Base-by-base conservation (phyloP, 2,329 filamentous ascomycete species). In the Scleromitrula shiraiana region DNA sequence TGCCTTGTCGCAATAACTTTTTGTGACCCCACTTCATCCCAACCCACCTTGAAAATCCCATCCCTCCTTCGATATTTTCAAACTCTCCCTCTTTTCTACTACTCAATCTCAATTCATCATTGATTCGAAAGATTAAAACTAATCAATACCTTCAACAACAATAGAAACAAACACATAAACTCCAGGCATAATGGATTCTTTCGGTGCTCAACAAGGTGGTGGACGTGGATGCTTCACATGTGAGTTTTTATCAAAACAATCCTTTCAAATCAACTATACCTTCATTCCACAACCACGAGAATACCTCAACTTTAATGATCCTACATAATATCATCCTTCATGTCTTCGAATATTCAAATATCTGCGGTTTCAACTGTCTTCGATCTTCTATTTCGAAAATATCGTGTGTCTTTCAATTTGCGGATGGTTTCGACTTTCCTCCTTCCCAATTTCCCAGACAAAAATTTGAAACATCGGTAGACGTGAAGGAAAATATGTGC, bases 201-300 rank as follows among this genome's bases (percentile, higher is more conserved):
- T 61, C 55, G 35, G 35, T 23, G 35, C 43, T 46, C 43, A 41
- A 41, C 43, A 41, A 42, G 58, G 57, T 50, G 55, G 50, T 54
- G 64, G 60, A 50, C 69, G 70, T 56, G 67, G 67, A 54, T 74
- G 71, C 67, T 74, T 72, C 66, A 74, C 70, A 61, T 74, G 71
- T 74, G 64, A 68, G 71, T 74, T 57, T 12, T 15, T 7, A n/a
- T 39, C 17, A 12, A 12, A 33, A 19, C 23, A 9, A 20, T 54
- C 40, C 15, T 29, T 29, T 41, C 39, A 36, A 23, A 32, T 12
- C 40, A 47, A 45, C 35, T 43, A 52, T 46, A 32, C 22, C 48
- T 56, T 53, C 45, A 51, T 56, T 50, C 47, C 50, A 42, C 45
- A 36, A n/a, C n/a, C n/a, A 12, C n/a, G 23, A 5, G 15, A 12